Conservation (phyloP, 768 basidiomycete species). For the Polyporus arcularius region DNA sequence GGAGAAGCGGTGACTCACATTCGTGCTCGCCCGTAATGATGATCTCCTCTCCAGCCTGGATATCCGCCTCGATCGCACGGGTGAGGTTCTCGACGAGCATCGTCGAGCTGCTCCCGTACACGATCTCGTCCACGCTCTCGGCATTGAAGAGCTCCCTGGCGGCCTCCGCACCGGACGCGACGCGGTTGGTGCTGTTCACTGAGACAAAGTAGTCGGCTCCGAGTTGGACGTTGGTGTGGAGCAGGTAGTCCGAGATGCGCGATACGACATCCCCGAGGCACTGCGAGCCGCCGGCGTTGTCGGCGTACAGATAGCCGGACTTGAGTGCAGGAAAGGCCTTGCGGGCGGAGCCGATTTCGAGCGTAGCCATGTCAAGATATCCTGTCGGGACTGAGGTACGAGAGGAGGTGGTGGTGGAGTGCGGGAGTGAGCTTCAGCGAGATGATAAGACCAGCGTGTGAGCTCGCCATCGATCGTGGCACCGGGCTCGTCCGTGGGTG, state of each 20-base stretch:
- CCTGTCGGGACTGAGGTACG: neutral
- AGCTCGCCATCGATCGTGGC: too few relatives aligned
- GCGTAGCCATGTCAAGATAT: conserved; percentile 12
- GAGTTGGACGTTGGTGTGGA: conserved; percentile 73
- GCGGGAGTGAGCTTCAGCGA: too few relatives aligned
- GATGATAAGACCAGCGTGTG: too few relatives aligned
- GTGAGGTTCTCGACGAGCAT: conserved; percentile 71
- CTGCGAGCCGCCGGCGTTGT: conserved; percentile 80
- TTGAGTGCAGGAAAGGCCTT: conserved; percentile 63
- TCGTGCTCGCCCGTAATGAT: conserved; percentile 83
- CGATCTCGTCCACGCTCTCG: conserved; percentile 59
- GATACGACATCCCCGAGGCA: conserved; percentile 56
- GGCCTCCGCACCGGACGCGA: conserved; percentile 49
- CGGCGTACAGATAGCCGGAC: conserved; percentile 65
- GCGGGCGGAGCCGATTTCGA: conserved; percentile 48
- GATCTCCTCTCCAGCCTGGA: conserved; percentile 68
- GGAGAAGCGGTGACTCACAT: conserved; percentile 41
- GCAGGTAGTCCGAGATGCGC: conserved; percentile 64
- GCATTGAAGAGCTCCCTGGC: conserved; percentile 68
- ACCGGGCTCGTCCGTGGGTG: too few relatives aligned
- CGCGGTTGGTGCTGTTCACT: conserved; percentile 50
- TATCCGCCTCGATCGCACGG: conserved; percentile 54
- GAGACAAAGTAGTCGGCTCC: conserved; percentile 70
- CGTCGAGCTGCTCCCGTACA: conserved; percentile 67
- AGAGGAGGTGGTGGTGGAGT: too few relatives aligned